Percentiles rank a stretch among this genome's conserved stretches.
phyloP scores from a whole-genome alignment of 768 basidiomycete genomes.

The Gymnopilus junonius region DNA sequence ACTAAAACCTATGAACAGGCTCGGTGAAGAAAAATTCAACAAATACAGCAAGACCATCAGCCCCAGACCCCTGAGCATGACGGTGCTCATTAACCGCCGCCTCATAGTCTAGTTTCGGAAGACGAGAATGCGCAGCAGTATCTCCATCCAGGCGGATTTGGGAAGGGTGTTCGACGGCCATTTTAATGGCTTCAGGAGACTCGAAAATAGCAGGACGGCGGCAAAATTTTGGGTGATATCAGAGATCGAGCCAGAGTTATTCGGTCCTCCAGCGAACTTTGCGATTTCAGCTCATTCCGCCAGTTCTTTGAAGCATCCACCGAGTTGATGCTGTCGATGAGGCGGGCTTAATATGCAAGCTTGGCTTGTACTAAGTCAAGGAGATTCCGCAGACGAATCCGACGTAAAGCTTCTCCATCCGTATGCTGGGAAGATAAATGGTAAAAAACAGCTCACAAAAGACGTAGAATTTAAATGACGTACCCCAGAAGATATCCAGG shows the following conservation, averaged over 20 bases:
- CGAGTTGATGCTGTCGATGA: not conserved
- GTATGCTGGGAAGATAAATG: not conserved
- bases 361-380: not conserved
- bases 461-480: too few relatives aligned
- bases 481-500: too few relatives aligned
- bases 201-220: not conserved
- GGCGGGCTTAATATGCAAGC: not conserved
- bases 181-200: not conserved
- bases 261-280: not conserved
- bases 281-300: not conserved
- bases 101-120: not conserved
- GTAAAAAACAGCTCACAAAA: not conserved
- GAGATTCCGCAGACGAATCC: not conserved
- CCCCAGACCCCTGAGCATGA: not conserved
- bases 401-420: not conserved
- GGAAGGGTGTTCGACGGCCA: not conserved
- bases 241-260: not conserved
- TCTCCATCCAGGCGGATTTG: not conserved
- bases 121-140: not conserved
- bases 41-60: not conserved
- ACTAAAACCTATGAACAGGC: not conserved
- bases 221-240: not conserved
- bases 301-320: not conserved
- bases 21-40: not conserved
- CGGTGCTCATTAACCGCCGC: not conserved